Evolutionary conservation across 352 stramenopile genomes (phyloP).

Genomic region (Aphanomyces astaci): DNA sequence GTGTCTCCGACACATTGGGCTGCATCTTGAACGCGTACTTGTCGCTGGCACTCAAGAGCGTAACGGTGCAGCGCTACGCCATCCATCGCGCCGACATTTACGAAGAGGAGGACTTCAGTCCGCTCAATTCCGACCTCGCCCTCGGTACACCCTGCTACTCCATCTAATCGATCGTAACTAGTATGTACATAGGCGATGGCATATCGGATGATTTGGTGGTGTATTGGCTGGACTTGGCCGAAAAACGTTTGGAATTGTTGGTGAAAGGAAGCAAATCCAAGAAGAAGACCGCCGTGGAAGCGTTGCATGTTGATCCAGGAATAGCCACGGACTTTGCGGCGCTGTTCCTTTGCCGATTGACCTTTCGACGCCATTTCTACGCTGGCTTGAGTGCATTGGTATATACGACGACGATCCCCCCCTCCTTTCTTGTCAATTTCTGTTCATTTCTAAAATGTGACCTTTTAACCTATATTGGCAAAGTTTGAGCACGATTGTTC

Average conservation of each 20-base stretch:
- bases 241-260: slow-evolving; percentile 9
- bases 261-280: slow-evolving; percentile 48
- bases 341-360: background rate
- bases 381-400: background rate
- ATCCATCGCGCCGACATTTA: slow-evolving; percentile 92
- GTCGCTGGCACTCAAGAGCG: slow-evolving; percentile 64
- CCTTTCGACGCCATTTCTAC: slow-evolving; percentile 10
- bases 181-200: background rate
- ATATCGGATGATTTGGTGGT: slow-evolving; percentile 5
- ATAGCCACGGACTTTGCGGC: slow-evolving; percentile 6
- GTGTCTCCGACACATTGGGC: slow-evolving; percentile 44
- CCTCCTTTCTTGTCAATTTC: too few relatives aligned
- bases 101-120: slow-evolving; percentile 93
- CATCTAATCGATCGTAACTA: background rate
- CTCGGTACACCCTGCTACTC: background rate
- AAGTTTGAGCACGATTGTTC: too few relatives aligned
- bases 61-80: slow-evolving; percentile 67
- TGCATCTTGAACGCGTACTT: slow-evolving; percentile 65
- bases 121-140: slow-evolving; percentile 29
- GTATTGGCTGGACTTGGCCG: slow-evolving; percentile 4
- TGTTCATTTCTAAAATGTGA: too few relatives aligned
- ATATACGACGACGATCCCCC: background rate
- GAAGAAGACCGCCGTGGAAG: slow-evolving; percentile 32
- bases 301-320: background rate
- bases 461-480: too few relatives aligned